Evolutionary conservation across 805 yeast species (phyloP).

Genomic region (Dipodascopsis uninucleata): DNA sequence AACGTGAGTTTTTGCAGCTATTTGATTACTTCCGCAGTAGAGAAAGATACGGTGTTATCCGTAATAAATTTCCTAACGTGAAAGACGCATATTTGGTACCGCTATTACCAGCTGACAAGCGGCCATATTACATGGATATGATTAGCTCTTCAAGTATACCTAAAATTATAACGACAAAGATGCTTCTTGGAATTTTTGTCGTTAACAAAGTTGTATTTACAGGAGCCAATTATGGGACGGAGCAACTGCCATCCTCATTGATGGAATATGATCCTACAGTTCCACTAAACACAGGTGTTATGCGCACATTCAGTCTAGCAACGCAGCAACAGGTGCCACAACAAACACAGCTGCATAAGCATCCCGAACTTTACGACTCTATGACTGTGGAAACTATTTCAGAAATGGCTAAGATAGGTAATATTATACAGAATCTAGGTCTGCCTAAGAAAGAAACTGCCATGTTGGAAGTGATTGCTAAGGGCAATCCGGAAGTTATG

Average conservation of each 20-base stretch:
- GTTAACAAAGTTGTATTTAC: constrained; percentile 9
- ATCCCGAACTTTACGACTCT: too few species aligned
- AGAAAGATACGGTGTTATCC: constrained; percentile 58
- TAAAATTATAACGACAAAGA: background rate
- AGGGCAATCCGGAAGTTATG: constrained; percentile 32
- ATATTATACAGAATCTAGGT: constrained; percentile 23
- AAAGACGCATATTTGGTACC: constrained; percentile 64
- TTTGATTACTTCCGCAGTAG: constrained; percentile 47
- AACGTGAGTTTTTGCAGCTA: constrained; percentile 35
- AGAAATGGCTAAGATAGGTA: background rate
- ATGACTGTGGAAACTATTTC: too few species aligned
- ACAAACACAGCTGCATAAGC: too few species aligned
- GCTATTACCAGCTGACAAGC: constrained; percentile 29
- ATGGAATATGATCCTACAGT: constrained; percentile 3
- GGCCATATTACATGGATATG: constrained; percentile 28
- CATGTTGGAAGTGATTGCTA: constrained; percentile 28
- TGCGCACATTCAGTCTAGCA: too few species aligned
- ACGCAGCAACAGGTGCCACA: too few species aligned
- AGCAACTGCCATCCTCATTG: background rate
- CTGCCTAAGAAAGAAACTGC: constrained; percentile 29
- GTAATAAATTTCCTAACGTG: constrained; percentile 47
- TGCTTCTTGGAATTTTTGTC: constrained; percentile 20
- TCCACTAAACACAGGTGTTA: too few species aligned
- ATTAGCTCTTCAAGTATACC: constrained; percentile 12
- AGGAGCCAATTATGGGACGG: too few species aligned